A percentile compares a stretch with the other conserved stretches of the same genome.
phyloP scores from a whole-genome alignment of 768 basidiomycete genomes.

The Trametes punicea region DNA sequence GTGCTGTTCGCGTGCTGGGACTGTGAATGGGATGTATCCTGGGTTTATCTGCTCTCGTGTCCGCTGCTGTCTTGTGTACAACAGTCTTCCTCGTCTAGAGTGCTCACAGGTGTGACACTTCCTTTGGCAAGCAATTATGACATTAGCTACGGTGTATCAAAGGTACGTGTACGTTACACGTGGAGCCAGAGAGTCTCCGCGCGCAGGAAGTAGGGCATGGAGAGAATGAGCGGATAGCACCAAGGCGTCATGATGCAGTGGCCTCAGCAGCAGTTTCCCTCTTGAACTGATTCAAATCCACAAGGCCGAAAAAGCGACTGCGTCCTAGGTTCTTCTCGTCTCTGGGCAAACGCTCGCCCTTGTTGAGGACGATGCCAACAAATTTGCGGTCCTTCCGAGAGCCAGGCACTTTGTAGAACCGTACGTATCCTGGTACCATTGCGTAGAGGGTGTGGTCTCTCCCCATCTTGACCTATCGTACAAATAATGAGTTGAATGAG shows the following conservation, averaged over 20 bases:
- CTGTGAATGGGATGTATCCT: background rate
- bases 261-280: slow-evolving; percentile 11
- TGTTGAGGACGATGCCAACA: slow-evolving; percentile 79
- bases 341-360: slow-evolving; percentile 84
- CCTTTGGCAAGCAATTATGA: slow-evolving; percentile 1
- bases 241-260: slow-evolving; percentile 13
- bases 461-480: slow-evolving; percentile 76
- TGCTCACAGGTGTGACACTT: background rate
- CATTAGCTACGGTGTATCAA: slow-evolving; percentile 1
- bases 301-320: slow-evolving; percentile 80
- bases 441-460: slow-evolving; percentile 96
- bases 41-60: background rate
- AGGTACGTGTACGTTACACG: slow-evolving; percentile 6
- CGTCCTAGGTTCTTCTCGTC: slow-evolving; percentile 72
- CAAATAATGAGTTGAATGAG: background rate
- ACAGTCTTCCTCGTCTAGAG: background rate
- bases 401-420: slow-evolving; percentile 86
- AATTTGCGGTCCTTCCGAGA: slow-evolving; percentile 71
- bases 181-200: background rate
- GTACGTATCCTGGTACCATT: slow-evolving; percentile 84
- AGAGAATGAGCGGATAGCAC: background rate
- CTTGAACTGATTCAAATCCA: slow-evolving; percentile 51
- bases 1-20: background rate
- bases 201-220: background rate
- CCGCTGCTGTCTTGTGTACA: background rate